Base-by-base conservation (phyloP, 1,284 basidiomycete species). In the Sanghuangporus weigelae region DNA sequence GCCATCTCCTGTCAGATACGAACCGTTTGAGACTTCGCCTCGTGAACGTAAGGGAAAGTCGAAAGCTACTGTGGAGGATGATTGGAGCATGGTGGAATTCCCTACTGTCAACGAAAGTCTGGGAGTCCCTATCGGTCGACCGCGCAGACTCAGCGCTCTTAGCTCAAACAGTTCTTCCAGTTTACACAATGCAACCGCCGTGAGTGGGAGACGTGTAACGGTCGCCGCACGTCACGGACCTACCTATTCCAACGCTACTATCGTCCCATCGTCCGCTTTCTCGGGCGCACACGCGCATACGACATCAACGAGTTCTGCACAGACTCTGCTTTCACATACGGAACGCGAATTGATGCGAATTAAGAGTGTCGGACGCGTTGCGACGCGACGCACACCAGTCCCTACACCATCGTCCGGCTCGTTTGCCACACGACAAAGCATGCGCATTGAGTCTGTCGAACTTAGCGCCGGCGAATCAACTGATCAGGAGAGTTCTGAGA, bases 331-430 rank as follows among this genome's bases (percentile, higher is more conserved):
- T 12, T 53, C 59, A 5, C 48, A 59, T 31, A 63, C 40, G 11
- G 59, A 59, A 26, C 57, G 60, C 0, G 60, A 65, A 36, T 31
- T 61, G 4, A 63, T 71, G 36, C 73, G 75, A 57, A 74, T 79
- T 57, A 81, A 78, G 74, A 79, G 74, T 64, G 71, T 79, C 44
- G 79, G 81, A 1, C 76, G 69, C 38, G 79, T 72, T 31, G 75
- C 78, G 3, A 72, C 62, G 35, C 56, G 65, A 2, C 61, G 71
- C 58, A 73, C 71, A 62, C 68, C 63, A 4, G 79, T 77, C 31
- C 80, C 77, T 5, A 67, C 67, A n/a, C 68, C 69, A 14, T 67
- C 64, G 19, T 49, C 53, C 8, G 63, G 63, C 39, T 57, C 67
- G n/a, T 63, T 63, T 26, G 63, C 57, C 31, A 59, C 51, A 14